Evolutionary conservation across 2,329 filamentous ascomycete genomes (phyloP).

Genomic region (Botrytis paeoniae): DNA sequence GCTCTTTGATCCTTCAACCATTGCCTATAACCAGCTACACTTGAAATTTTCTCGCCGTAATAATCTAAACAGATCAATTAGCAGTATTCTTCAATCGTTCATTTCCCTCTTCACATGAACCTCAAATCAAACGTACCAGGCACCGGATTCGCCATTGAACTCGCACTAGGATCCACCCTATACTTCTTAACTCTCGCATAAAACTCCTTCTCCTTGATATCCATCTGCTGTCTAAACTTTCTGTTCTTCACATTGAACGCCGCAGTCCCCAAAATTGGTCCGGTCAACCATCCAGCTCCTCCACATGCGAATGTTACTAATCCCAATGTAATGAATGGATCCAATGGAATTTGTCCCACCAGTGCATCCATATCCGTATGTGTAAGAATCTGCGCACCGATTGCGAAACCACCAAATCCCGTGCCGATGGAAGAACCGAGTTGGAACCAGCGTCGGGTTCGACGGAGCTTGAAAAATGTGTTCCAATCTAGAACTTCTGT

Average conservation of each 20-base stretch:
- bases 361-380: slow-evolving; percentile 70
- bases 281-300: slow-evolving; percentile 82
- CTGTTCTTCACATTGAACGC: slow-evolving; percentile 76
- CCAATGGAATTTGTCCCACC: slow-evolving; percentile 71
- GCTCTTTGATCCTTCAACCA: slow-evolving; percentile 98
- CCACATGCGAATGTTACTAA: slow-evolving; percentile 73
- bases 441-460: slow-evolving; percentile 79
- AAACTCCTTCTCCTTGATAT: slow-evolving; percentile 89
- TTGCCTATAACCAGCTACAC: slow-evolving; percentile 83
- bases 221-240: slow-evolving; percentile 69
- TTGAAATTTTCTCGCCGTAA: slow-evolving; percentile 97
- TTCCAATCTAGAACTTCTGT: slow-evolving; percentile 68
- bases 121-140: slow-evolving; percentile 34
- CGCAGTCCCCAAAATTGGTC: slow-evolving; percentile 76
- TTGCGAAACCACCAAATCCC: slow-evolving; percentile 59
- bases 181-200: slow-evolving; percentile 88
- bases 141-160: slow-evolving; percentile 83
- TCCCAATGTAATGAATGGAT: slow-evolving; percentile 83
- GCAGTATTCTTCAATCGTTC: neutral
- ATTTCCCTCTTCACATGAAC: neutral
- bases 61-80: slow-evolving; percentile 57
- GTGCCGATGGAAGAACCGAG: slow-evolving; percentile 70
- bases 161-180: slow-evolving; percentile 85
- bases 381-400: slow-evolving; percentile 64
- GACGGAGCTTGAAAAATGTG: slow-evolving; percentile 86